These are phyloP conservation scores for Coemansia sp. DNA, from an alignment of 192 early-diverging fungal species.

Conservation along the genomic window DNA sequence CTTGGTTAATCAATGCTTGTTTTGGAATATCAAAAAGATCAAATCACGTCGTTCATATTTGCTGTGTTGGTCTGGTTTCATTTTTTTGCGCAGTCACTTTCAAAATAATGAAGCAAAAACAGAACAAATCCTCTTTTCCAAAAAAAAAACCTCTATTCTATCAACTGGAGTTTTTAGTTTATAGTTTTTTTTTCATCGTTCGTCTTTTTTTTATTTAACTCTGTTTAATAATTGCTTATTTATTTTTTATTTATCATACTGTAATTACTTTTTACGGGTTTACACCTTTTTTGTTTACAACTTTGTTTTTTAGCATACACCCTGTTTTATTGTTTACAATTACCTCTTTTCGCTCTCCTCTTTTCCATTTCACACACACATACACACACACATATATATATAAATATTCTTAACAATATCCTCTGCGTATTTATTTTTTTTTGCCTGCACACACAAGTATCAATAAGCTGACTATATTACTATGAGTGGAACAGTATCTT, in stretches of 20 bases:
- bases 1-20: no score
- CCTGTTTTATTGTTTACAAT: background rate
- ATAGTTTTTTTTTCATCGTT: no score
- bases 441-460: background rate
- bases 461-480: background rate
- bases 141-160: background rate
- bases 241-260: background rate
- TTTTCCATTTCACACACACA: background rate
- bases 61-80: background rate
- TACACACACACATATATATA: background rate
- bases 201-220: background rate
- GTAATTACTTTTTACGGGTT: no score
- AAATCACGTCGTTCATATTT: background rate
- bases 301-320: no score
- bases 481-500: slow-evolving; percentile 28
- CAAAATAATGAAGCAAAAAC: background rate
- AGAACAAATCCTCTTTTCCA: no score
- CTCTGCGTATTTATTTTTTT: background rate
- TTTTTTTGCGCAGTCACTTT: background rate
- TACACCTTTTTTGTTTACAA: no score
- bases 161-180: background rate
- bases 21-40: background rate
- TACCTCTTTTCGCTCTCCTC: background rate
- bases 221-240: background rate
- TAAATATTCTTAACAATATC: background rate